phyloP scores from a whole-genome alignment of 1,139 yeast species.

The Candida anutae region DNA sequence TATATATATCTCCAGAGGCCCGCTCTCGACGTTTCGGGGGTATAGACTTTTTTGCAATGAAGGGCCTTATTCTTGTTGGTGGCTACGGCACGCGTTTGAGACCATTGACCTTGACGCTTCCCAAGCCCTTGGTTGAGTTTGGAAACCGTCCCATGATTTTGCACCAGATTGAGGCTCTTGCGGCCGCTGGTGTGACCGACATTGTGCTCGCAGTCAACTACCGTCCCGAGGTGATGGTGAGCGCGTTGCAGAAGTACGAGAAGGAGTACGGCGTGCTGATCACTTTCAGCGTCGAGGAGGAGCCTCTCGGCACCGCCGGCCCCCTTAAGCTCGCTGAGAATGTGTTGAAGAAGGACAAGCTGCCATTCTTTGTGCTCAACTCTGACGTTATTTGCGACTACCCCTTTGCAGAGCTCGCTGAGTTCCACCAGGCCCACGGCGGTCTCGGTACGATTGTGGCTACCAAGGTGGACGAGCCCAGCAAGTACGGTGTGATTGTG shows the following conservation, averaged over 20 bases:
- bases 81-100: slow-evolving; percentile 99
- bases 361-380: slow-evolving; percentile 96
- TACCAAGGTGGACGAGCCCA: slow-evolving; percentile 98
- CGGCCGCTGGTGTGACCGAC: slow-evolving; percentile 98
- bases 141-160: slow-evolving; percentile 97
- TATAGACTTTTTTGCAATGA: slow-evolving; percentile 57
- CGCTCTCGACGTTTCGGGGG: not conserved
- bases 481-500: slow-evolving; percentile 98
- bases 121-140: slow-evolving; percentile 98
- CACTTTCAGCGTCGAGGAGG: slow-evolving; percentile 97
- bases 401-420: slow-evolving; percentile 89
- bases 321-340: slow-evolving; percentile 96
- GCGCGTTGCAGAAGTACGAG: slow-evolving; percentile 90
- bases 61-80: slow-evolving; percentile 97
- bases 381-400: slow-evolving; percentile 98
- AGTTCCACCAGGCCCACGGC: slow-evolving; percentile 92
- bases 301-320: slow-evolving; percentile 99
- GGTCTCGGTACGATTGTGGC: slow-evolving; percentile 98
- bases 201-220: slow-evolving; percentile 98
- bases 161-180: slow-evolving; percentile 97
- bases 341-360: slow-evolving; percentile 84
- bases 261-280: slow-evolving; percentile 88
- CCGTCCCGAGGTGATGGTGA: slow-evolving; percentile 99
- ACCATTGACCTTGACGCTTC: slow-evolving; percentile 93
- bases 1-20: not conserved